Base-by-base conservation (phyloP, 768 basidiomycete genomes). In the Collybia sp. region DNA sequence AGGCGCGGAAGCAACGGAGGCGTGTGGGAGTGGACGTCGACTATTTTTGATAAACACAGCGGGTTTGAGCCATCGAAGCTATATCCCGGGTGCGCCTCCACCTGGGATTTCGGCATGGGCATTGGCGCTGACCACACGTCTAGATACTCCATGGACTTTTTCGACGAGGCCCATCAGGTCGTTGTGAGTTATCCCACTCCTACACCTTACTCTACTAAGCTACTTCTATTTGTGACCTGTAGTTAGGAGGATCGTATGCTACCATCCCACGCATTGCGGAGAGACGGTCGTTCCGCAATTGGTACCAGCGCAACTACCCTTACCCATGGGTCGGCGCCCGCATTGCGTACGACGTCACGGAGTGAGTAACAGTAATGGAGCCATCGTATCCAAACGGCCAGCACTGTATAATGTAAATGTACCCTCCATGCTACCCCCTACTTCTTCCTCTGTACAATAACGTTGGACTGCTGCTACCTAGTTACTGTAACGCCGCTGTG, bases 11-110 rank as follows among this genome's bases (percentile, higher is more conserved):
- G 82, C 51, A 97, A 99, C 53, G 96, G 96, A 6, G 96, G 96
- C 5, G 86, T 96, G 12, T 99, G 95, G 93, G 93, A 97, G 69
- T 98, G 94, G 94, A 96, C 95, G 0, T 86, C 85, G 15, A 93
- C 93, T 12, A 53, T 75, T 20, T 76, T 94, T 38, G 83, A 82
- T 16, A 71, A 69, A 19, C 72, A 80, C 50, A 82, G 90, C 2
- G 93, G 91, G 0, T 99, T 85, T 59, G 72, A 72, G 38, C 72
- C 82, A 8, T 93, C 89, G 1, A 64, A 64, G 31, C 58, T 95
- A 41, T 99, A 98, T 62, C 96, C 96, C 18, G 96, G 92, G 72
- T 93, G 69, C 51, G 68, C 45, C 25, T 25, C 13, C 13, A 9
- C 13, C n/a, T 30, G 31, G 15, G 33, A 39, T 25, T 3, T 17